Base-by-base conservation (phyloP, 169 alveolate genomes). In the Plasmodium yoelii region DNA sequence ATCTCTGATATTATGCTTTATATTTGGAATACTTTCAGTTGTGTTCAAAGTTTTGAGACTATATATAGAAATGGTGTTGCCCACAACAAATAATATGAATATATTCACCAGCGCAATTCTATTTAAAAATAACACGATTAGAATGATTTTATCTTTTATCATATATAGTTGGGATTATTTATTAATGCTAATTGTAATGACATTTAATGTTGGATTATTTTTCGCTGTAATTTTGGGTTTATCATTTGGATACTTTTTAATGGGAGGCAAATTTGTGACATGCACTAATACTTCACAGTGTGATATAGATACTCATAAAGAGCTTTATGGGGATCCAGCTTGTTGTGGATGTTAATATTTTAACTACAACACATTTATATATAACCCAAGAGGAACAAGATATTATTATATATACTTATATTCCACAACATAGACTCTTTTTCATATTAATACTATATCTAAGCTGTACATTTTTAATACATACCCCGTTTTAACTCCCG, bases 151-250 rank as follows among this genome's bases (percentile, higher is more conserved):
- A 15, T 57, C 92, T 63, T 88, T 77, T 55, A 19, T 77, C 55
- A 91, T 88, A 26, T 82, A 73, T 22, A 39, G 89, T 24, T 67
- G 93, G 94, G 96, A 93, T 73, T 93, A 90, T 47, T 51, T 75
- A 26, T 61, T 93, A 75, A 93, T 93, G 96, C 69, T 93, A 60
- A 69, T 93, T 44, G 94, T 92, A 28, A 93, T 93, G 96, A 90
- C 94, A 24, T 93, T 88, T 90, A 93, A 93, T 63, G 94, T 93
- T 22, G 96, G 95, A 15, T 70, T 92, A 51, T 88, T 93, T 60
- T 39, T 93, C 3, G 88, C 92, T 22, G 93, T 92, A 15, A 74
- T 88, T 77, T 19, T 88, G 15, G 96, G 92, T 12, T 92, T 89
- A 84, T 75, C 96, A 7, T 34, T 92, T 49, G 95, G 96, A 53